These are phyloP conservation scores for Sicyos edulis DNA, from an alignment of 306 rosid species.

Conservation along the genomic window DNA sequence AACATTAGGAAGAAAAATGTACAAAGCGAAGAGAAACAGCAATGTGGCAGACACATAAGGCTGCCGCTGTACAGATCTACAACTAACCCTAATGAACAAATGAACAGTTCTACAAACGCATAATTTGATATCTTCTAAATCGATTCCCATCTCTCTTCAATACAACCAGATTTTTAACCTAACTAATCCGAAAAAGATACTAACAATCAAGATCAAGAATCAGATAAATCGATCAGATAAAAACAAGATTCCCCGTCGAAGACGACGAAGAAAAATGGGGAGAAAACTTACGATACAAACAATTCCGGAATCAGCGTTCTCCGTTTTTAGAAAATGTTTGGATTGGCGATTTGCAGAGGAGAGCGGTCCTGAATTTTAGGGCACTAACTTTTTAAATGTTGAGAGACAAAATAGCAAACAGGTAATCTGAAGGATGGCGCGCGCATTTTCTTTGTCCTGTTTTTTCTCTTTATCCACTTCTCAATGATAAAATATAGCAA, in stretches of 20 bases:
- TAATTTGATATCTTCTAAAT: conserved; percentile 39
- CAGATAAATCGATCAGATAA: neutral
- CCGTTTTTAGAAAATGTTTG: conserved; percentile 18
- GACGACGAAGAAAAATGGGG: conserved; percentile 3
- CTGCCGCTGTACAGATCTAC: conserved; percentile 36
- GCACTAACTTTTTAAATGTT: no score
- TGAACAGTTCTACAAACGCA: conserved; percentile 30
- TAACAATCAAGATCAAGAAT: conserved; percentile 7
- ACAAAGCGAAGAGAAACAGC: conserved; percentile 26
- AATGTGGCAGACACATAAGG: conserved; percentile 37
- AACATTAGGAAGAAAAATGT: conserved; percentile 44
- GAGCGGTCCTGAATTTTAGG: conserved; percentile 18
- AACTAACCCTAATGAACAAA: conserved; percentile 31
- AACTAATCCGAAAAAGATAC: neutral
- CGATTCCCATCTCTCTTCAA: conserved; percentile 48
- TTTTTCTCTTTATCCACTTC: conserved; percentile 9
- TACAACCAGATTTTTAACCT: neutral
- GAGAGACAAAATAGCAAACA: conserved; percentile 16
- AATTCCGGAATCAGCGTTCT: neutral
- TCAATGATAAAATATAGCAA: neutral
- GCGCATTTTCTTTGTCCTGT: neutral
- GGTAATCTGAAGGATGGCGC: conserved; percentile 17
- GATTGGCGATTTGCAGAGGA: conserved; percentile 4
- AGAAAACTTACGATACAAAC: neutral
- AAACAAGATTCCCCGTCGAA: neutral